Evolutionary conservation across 129 eudicot species (phyloP).

Genomic region (Ambrosia artemisiifolia): DNA sequence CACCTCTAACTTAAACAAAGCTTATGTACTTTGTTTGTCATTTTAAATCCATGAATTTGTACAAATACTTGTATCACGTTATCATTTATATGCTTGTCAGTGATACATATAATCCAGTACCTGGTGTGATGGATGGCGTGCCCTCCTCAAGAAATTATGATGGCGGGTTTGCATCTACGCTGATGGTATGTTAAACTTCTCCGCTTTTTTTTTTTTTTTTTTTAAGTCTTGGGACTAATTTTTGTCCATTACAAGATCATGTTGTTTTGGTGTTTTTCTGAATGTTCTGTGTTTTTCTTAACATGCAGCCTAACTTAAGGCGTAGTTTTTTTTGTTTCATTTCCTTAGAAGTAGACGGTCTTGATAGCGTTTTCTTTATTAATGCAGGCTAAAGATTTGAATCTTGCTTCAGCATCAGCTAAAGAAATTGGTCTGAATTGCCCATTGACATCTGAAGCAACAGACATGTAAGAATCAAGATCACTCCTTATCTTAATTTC

Average conservation of each 20-base stretch:
- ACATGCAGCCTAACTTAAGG: not conserved
- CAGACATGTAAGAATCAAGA: slow-evolving; percentile 51
- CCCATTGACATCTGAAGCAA: slow-evolving; percentile 67
- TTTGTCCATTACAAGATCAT: not conserved
- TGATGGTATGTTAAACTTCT: slow-evolving; percentile 54
- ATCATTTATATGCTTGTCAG: slow-evolving; percentile 36
- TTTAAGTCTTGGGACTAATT: not conserved
- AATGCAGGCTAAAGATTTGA: slow-evolving; percentile 82
- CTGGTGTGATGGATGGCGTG: slow-evolving; percentile 95
- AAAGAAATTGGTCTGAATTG: slow-evolving; percentile 53
- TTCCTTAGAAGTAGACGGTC: not conserved
- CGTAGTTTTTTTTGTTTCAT: not conserved
- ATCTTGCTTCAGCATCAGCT: slow-evolving; percentile 75
- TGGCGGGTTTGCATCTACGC: slow-evolving; percentile 81
- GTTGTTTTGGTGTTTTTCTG: not conserved
- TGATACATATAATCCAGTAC: slow-evolving; percentile 92
- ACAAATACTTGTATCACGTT: not conserved
- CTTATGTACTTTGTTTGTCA: not conserved
- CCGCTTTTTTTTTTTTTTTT: not conserved
- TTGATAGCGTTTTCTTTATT: not conserved
- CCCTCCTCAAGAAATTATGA: slow-evolving; percentile 84
- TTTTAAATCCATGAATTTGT: not conserved
- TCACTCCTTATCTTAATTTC: not conserved
- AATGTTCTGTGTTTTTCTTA: not conserved
- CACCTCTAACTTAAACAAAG: not conserved